A percentile compares a stretch with the other conserved stretches of the same genome.
These are phyloP conservation scores for Phytopythium litorale DNA, from an alignment of 352 stramenopile genomes.

Conservation along the genomic window DNA sequence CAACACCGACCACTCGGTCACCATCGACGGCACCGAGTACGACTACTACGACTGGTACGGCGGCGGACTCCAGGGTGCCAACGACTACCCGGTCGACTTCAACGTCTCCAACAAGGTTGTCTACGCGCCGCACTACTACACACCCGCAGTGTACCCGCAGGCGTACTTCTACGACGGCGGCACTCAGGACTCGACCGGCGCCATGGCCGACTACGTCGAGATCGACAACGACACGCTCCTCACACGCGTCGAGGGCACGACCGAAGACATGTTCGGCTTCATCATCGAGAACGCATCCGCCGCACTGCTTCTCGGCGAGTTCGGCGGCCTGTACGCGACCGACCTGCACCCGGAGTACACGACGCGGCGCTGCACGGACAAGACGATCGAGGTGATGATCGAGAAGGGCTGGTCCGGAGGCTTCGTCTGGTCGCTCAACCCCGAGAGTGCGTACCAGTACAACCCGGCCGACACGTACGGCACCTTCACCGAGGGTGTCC, in stretches of 20 bases:
- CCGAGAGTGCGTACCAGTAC: conserved; percentile 58
- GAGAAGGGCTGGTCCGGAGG: conserved; percentile 38
- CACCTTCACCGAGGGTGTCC: conserved; percentile 40
- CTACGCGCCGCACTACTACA: conserved; percentile 77
- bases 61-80: conserved; percentile 37
- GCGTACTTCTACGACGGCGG: conserved; percentile 53
- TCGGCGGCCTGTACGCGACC: conserved; percentile 48
- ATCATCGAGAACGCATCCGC: conserved; percentile 40
- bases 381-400: conserved; percentile 45
- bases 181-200: conserved; percentile 22
- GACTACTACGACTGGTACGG: conserved; percentile 71
- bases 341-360: conserved; percentile 44
- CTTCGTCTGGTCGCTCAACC: conserved; percentile 63
- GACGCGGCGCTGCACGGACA: conserved; percentile 41
- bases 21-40: conserved; percentile 39
- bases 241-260: conserved; percentile 43
- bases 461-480: conserved; percentile 34
- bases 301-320: conserved; percentile 55
- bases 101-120: conserved; percentile 59
- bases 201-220: conserved; percentile 43
- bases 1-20: conserved; percentile 40
- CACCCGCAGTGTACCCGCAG: conserved; percentile 53
- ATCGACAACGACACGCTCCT: conserved; percentile 44
- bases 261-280: conserved; percentile 71
- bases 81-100: conserved; percentile 42